These are phyloP conservation scores for Millerozyma acaciae DNA, from an alignment of 805 yeast species.

Conservation along the genomic window DNA sequence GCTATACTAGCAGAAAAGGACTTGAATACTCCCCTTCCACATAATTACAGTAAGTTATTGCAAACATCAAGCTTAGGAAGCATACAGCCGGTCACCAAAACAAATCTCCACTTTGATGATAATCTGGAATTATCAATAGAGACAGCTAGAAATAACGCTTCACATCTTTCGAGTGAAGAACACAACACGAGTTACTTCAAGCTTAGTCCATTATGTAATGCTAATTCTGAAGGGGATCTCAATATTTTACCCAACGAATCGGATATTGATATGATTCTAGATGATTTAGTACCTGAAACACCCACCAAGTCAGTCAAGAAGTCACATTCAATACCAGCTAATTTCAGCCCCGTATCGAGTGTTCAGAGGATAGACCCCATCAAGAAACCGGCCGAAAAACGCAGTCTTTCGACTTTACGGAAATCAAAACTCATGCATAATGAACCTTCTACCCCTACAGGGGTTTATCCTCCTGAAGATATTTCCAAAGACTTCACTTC, in stretches of 20 bases:
- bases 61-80: conserved; percentile 13
- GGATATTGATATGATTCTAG: conserved; percentile 13
- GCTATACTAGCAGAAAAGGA: conserved; percentile 29
- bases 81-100: conserved; percentile 18
- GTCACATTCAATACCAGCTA: conserved; percentile 25
- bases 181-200: conserved; percentile 32
- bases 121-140: conserved; percentile 35
- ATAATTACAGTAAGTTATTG: not conserved
- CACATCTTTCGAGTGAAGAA: conserved; percentile 24
- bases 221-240: conserved; percentile 10
- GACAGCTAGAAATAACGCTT: conserved; percentile 30
- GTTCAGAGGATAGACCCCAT: too few relatives aligned
- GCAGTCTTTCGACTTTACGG: conserved; percentile 1
- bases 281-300: conserved; percentile 29
- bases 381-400: conserved; percentile 3
- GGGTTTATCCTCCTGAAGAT: conserved; percentile 1
- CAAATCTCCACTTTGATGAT: conserved; percentile 9
- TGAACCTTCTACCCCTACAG: conserved; percentile 19
- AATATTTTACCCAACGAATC: conserved; percentile 11
- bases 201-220: conserved; percentile 22
- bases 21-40: not conserved
- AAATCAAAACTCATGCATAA: conserved; percentile 1
- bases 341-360: conserved; percentile 18
- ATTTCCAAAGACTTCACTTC: not conserved
- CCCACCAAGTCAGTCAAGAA: conserved; percentile 34